Evolutionary conservation across 163 green algal species (phyloP), one percentile per base, ranked within the genome.

Genomic region (Botryococcus braunii): DNA sequence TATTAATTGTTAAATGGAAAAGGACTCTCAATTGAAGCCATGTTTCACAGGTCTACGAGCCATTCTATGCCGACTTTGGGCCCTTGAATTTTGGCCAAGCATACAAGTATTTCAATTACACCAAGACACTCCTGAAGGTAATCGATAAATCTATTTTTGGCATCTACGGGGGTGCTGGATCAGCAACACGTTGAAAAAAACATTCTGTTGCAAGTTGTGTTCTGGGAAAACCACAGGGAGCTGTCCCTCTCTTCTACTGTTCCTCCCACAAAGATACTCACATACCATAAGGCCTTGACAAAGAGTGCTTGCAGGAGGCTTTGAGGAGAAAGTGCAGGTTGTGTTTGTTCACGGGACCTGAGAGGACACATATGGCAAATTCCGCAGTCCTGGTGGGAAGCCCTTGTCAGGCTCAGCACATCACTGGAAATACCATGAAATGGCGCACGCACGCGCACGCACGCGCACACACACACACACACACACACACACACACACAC

Each of bases 61-160:
- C 91, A 2, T 97, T 97, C 72, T 95, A 88, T 59, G 86, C 82
- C 13, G 91, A 97, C 72, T 97, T 97, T 75, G 91, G 91, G 4
- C 91, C 91, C 4, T 82, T 95, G 25, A 95, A 97, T 77, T 78
- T 96, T 39, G 91, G 87, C 23, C 78, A 85, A 61, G 81, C 85
- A 0, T 93, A 84, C 69, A 79, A 83, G 31, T 95, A 93, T 73
- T 94, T 85, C 68, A 57, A 83, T 47, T 78, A 84, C 34, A 82
- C 84, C 2, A 75, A 80, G 29, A 68, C 76, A 46, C 68, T 95
- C 43, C 77, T 92, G 11, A 63, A 88, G 77, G 84, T 86, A 48
- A 59, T 71, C 40, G 36, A 8, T 29, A n/a, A n/a, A n/a, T n/a
- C n/a, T n/a, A n/a, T n/a, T n/a, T n/a, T n/a, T n/a, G n/a, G n/a